Conservation (phyloP, 1,139 yeast species). For the Debaryomyces coudertii region DNA sequence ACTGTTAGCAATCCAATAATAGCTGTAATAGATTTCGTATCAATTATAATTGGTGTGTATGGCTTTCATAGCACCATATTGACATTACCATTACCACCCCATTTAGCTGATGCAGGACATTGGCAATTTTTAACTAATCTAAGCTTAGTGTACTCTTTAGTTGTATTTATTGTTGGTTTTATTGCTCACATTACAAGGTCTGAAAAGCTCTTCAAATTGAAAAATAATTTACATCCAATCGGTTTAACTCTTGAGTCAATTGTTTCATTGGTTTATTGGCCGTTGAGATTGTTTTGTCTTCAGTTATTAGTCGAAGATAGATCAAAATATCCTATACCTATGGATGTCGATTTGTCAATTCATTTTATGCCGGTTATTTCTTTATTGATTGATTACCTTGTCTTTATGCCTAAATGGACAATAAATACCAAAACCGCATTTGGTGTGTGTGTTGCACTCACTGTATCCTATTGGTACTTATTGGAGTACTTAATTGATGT, state of each 20-base stretch:
- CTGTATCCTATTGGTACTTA: constrained; percentile 56
- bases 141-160: constrained; percentile 44
- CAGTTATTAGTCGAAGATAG: constrained; percentile 42
- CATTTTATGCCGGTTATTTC: constrained; percentile 62
- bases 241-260: constrained; percentile 60
- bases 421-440: constrained; percentile 44
- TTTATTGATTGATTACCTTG: constrained; percentile 55
- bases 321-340: constrained; percentile 38
- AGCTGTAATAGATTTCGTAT: constrained; percentile 27
- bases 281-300: constrained; percentile 54
- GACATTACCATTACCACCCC: constrained; percentile 43
- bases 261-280: constrained; percentile 69
- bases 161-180: constrained; percentile 45
- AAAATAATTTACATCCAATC: constrained; percentile 50
- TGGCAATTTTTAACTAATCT: constrained; percentile 69
- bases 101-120: constrained; percentile 58
- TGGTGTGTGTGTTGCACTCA: constrained; percentile 36
- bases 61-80: constrained; percentile 29
- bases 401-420: constrained; percentile 55
- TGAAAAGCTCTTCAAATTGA: constrained; percentile 27
- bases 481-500: constrained; percentile 52
- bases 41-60: constrained; percentile 34
- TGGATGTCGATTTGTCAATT: constrained; percentile 56
- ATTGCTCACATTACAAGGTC: constrained; percentile 40
- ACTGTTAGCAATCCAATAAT: constrained; percentile 37